A percentile compares a stretch with the other conserved stretches of the same genome.
Conservation (phyloP, 805 yeast genomes). For the Kregervanrija pseudodelftensis region DNA sequence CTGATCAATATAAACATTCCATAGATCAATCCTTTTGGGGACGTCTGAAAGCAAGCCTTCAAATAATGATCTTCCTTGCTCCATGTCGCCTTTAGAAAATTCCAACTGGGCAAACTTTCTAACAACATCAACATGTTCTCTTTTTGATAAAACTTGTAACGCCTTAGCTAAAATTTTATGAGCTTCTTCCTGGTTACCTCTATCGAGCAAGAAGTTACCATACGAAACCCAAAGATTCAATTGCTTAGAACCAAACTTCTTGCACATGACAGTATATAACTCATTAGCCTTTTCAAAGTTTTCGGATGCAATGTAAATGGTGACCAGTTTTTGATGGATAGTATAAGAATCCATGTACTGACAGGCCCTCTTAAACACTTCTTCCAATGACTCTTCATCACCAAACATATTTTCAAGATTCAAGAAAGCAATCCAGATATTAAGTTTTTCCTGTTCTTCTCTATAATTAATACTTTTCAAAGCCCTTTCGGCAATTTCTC, state of each 20-base stretch:
- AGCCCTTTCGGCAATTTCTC: slow-evolving; percentile 90
- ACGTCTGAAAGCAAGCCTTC: slow-evolving; percentile 88
- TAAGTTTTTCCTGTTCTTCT: slow-evolving; percentile 88
- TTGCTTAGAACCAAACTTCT: slow-evolving; percentile 68
- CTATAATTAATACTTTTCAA: slow-evolving; percentile 82
- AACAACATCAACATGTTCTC: slow-evolving; percentile 71
- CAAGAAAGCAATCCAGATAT: slow-evolving; percentile 92
- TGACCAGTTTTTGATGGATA: slow-evolving; percentile 74
- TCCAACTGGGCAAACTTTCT: slow-evolving; percentile 87
- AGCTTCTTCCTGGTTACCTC: slow-evolving; percentile 49
- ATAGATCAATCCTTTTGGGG: slow-evolving; percentile 85
- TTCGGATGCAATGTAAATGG: slow-evolving; percentile 69
- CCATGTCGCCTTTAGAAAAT: slow-evolving; percentile 80
- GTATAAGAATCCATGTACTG: slow-evolving; percentile 86
- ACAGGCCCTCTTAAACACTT: slow-evolving; percentile 72
- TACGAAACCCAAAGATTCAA: slow-evolving; percentile 74
- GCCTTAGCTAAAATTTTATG: slow-evolving; percentile 72
- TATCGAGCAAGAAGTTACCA: slow-evolving; percentile 68
- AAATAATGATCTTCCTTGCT: slow-evolving; percentile 89
- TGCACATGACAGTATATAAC: slow-evolving; percentile 58
- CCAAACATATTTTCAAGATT: slow-evolving; percentile 95
- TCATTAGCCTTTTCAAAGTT: slow-evolving; percentile 64
- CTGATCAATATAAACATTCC: slow-evolving; percentile 94
- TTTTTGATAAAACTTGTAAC: slow-evolving; percentile 60
- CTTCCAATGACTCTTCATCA: slow-evolving; percentile 70